Conservation (phyloP, 1,284 basidiomycete genomes). For the Schizopora paradoxa region DNA sequence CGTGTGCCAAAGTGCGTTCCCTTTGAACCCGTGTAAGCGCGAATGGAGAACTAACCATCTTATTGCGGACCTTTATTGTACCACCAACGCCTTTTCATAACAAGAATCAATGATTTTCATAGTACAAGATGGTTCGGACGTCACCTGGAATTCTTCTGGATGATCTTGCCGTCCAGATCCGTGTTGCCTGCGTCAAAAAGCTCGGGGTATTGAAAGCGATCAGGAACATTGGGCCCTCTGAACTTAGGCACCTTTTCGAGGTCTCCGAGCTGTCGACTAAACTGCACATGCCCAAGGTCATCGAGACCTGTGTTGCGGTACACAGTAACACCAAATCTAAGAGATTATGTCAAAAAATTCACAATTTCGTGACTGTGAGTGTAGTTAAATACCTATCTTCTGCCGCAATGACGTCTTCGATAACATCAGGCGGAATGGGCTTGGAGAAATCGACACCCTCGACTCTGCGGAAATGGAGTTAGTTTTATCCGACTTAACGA, state of each 20-base stretch:
- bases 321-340: slow-evolving; percentile 24
- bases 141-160: slow-evolving; percentile 16
- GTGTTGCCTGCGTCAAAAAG: slow-evolving; percentile 24
- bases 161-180: slow-evolving; percentile 18
- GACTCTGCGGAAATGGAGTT: slow-evolving; percentile 7
- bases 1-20: slow-evolving; percentile 26
- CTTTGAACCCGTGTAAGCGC: slow-evolving; percentile 1
- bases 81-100: slow-evolving; percentile 19
- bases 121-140: neutral
- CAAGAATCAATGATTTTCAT: neutral
- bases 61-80: slow-evolving; percentile 18
- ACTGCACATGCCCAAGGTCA: slow-evolving; percentile 22
- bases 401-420: slow-evolving; percentile 16
- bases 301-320: slow-evolving; percentile 24
- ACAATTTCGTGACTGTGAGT: neutral
- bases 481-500: neutral
- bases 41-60: neutral
- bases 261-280: slow-evolving; percentile 22
- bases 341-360: slow-evolving; percentile 1
- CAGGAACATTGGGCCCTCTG: slow-evolving; percentile 17
- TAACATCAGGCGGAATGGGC: slow-evolving; percentile 15
- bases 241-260: slow-evolving; percentile 22
- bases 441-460: slow-evolving; percentile 22
- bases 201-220: slow-evolving; percentile 20
- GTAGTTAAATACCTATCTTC: slow-evolving; percentile 15